phyloP scores from a whole-genome alignment of 768 basidiomycete species.

The Lentinula guzmanii region DNA sequence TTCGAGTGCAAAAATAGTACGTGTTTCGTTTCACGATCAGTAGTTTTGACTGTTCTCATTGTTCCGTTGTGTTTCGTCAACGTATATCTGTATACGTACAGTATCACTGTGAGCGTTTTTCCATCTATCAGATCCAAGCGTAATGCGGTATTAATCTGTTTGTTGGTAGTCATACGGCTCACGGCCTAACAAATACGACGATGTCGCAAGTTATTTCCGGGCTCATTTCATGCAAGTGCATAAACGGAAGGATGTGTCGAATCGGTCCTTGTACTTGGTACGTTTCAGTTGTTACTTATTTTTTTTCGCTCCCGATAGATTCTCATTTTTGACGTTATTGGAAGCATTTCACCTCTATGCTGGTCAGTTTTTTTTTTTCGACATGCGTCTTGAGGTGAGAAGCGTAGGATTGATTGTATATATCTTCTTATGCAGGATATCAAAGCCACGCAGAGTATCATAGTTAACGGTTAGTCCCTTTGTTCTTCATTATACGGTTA shows the following conservation, averaged over 20 bases:
- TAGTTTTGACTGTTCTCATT: not conserved
- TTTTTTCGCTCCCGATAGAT: not conserved
- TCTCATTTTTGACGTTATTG: not conserved
- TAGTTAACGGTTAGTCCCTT: slow-evolving; percentile 46
- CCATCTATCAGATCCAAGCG: not conserved
- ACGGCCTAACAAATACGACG: slow-evolving; percentile 63
- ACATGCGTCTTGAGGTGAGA: not conserved
- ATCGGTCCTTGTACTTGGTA: slow-evolving; percentile 60
- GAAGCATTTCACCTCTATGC: slow-evolving; percentile 70
- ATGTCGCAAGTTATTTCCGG: slow-evolving; percentile 75
- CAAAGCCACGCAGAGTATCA: slow-evolving; percentile 59
- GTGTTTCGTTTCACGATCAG: slow-evolving; percentile 20
- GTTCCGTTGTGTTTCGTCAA: not conserved
- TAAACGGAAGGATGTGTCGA: slow-evolving; percentile 53
- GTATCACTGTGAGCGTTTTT: slow-evolving; percentile 42
- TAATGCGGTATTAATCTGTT: not conserved
- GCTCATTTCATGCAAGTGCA: slow-evolving; percentile 77
- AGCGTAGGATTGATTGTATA: not conserved
- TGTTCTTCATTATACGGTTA: not conserved
- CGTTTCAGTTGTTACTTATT: slow-evolving; percentile 23
- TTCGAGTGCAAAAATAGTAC: slow-evolving; percentile 71
- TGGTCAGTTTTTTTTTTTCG: slow-evolving; percentile 30
- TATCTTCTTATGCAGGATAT: slow-evolving; percentile 45
- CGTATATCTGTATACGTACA: slow-evolving; percentile 16
- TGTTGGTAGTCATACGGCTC: slow-evolving; percentile 45